These are phyloP conservation scores for Scutellospora calospora DNA, from an alignment of 371 early-diverging fungal species.

Conservation along the genomic window DNA sequence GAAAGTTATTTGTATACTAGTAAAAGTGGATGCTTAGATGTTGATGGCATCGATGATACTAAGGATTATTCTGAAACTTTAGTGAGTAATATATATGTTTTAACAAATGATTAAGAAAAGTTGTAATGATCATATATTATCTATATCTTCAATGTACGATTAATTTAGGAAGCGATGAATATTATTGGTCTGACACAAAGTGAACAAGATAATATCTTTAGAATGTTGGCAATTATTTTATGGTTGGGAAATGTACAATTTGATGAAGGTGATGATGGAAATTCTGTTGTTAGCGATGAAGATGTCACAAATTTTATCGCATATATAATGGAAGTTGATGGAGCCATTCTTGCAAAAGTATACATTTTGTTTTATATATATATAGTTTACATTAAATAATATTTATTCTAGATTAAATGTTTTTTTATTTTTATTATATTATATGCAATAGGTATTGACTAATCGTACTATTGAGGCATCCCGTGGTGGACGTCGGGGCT, in stretches of 20 bases:
- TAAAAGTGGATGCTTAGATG: slow-evolving; percentile 77
- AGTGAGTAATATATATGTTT: slow-evolving; percentile 49
- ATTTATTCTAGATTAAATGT: not conserved
- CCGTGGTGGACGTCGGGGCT: slow-evolving; percentile 83
- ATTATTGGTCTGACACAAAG: slow-evolving; percentile 76
- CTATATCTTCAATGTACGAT: slow-evolving; percentile 11
- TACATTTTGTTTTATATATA: not conserved
- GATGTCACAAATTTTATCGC: slow-evolving; percentile 82
- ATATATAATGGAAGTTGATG: slow-evolving; percentile 77
- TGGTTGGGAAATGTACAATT: slow-evolving; percentile 88
- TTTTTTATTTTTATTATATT: not conserved
- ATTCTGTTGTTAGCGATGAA: slow-evolving; percentile 68
- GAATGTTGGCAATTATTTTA: slow-evolving; percentile 82
- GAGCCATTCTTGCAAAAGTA: slow-evolving; percentile 66
- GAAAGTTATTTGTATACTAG: slow-evolving; percentile 85
- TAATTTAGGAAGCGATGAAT: slow-evolving; percentile 74
- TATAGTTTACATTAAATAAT: not conserved
- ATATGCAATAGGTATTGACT: slow-evolving; percentile 58
- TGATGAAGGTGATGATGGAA: slow-evolving; percentile 71
- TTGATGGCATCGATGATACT: slow-evolving; percentile 83
- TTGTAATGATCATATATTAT: not conserved
- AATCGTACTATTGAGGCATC: slow-evolving; percentile 80
- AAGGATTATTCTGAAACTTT: slow-evolving; percentile 78
- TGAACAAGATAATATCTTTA: slow-evolving; percentile 83
- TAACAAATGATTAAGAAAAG: not conserved